Base-by-base conservation (phyloP, 2,329 filamentous ascomycete genomes). In the Endocalyx cinctus region DNA sequence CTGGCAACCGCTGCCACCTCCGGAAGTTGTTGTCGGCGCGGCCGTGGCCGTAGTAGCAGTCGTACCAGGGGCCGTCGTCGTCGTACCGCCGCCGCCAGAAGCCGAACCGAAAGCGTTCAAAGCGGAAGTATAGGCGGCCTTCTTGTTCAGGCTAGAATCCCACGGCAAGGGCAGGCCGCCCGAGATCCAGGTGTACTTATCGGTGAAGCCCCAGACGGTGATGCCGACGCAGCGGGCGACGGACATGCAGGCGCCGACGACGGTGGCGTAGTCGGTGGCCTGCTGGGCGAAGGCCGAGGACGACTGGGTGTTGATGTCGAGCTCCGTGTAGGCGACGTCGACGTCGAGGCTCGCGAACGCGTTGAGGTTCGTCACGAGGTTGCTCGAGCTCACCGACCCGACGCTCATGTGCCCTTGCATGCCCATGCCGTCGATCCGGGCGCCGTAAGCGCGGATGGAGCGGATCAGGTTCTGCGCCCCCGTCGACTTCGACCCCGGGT, bases 281-380 rank as follows among this genome's bases (percentile, higher is more conserved):
- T 77, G 72, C 34, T 63, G 60, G 4, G 28, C 25, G 15, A 39
- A 28, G 5, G 19, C n/a, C 10, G 30, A 32, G 16, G 30, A 25
- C 12, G 12, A 32, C 20, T 32, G 30, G 7, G 30, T 32, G 20
- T 32, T 56, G 15, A 77, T 65, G 45, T 77, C 73, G 14, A 77
- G 54, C 53, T 77, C 74, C 3, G 73, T 77, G 31, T 72, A 55
- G 4, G 70, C 71, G 2, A 74, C 66, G 33, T 77, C 72, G 4
- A 74, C 55, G 2, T 62, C 66, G 1, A 67, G 52, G 3, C 50
- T 54, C 4, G 56, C 58, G 51, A 69, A 76, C 8, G 57, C 50
- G 25, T 59, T 41, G 32, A 74, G 66, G 28, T 65, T 64, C 3
- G 58, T 50, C 14, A 60, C 63, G 38, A 72, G 66, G 28, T 42